phyloP scores from a whole-genome alignment of 768 basidiomycete genomes.

The Omphalotus guepiniiformis region DNA sequence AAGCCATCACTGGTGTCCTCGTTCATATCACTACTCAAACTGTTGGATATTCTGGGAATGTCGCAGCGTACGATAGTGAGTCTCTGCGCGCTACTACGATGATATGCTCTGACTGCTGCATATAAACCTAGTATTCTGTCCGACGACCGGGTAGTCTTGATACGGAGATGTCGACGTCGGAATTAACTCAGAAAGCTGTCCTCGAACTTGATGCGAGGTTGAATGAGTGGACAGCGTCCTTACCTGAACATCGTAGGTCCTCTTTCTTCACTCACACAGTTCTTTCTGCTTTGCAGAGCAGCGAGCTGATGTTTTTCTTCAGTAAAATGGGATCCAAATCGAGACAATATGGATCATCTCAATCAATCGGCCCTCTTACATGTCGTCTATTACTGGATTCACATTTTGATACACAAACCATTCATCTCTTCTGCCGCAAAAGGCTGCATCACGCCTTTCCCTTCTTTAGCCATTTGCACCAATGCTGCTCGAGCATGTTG shows the following conservation, averaged over 20 bases:
- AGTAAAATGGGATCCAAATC: conserved; percentile 40
- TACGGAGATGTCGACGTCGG: not conserved
- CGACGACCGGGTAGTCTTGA: conserved; percentile 1
- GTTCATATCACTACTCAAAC: conserved; percentile 42
- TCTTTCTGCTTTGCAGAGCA: conserved; percentile 21
- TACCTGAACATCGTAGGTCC: conserved; percentile 50
- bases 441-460: not conserved
- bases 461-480: conserved; percentile 4
- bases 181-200: conserved; percentile 54
- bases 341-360: conserved; percentile 33
- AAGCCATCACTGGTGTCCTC: conserved; percentile 41
- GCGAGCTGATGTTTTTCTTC: not conserved
- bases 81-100: conserved; percentile 15
- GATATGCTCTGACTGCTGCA: conserved; percentile 14
- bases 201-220: conserved; percentile 71
- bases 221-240: conserved; percentile 72
- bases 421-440: not conserved
- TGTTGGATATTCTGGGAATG: conserved; percentile 47
- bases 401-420: conserved; percentile 2
- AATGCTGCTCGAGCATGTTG: conserved; percentile 7
- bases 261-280: not conserved
- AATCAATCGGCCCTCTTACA: conserved; percentile 48
- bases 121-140: conserved; percentile 21
- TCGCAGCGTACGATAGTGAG: conserved; percentile 49
- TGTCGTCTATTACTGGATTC: conserved; percentile 10